Percentiles rank a stretch among this genome's conserved stretches.
These are phyloP conservation scores for Kluyveromyces marxianus DNA, from an alignment of 1,139 yeast genomes.

Conservation along the genomic window DNA sequence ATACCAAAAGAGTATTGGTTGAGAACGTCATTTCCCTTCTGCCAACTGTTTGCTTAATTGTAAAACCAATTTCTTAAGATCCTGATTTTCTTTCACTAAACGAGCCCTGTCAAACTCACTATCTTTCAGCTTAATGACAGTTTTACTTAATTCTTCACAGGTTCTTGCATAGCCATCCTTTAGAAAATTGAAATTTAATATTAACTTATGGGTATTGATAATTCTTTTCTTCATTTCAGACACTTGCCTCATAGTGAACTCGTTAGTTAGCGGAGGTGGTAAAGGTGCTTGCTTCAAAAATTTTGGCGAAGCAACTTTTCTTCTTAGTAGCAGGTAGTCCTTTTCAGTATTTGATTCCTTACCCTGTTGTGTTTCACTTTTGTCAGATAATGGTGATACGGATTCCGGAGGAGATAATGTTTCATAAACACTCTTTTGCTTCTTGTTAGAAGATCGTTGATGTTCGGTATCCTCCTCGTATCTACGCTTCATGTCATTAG, in stretches of 20 bases:
- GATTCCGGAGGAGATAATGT: conserved; percentile 16
- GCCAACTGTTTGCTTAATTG: conserved; percentile 10
- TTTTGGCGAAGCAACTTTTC: conserved; percentile 7
- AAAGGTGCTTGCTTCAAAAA: conserved; percentile 2
- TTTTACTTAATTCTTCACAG: conserved; percentile 28
- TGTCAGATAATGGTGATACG: conserved; percentile 19
- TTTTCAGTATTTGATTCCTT: conserved; percentile 5
- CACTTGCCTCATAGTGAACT: conserved; percentile 19
- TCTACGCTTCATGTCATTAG: conserved; percentile 1
- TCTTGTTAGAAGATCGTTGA: background rate
- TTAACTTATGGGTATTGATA: conserved; percentile 27
- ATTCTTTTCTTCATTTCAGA: conserved; percentile 27
- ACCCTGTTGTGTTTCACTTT: conserved; percentile 3
- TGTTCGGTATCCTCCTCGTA: background rate
- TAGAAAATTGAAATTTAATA: conserved; percentile 27
- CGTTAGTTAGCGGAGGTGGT: conserved; percentile 13
- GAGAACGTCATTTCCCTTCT: background rate
- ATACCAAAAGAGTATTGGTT: background rate
- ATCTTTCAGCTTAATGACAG: conserved; percentile 29
- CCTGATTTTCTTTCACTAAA: conserved; percentile 26
- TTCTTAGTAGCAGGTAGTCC: background rate
- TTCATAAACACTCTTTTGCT: conserved; percentile 6
- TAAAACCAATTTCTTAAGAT: conserved; percentile 15
- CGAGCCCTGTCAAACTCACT: conserved; percentile 32
- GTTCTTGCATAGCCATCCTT: conserved; percentile 30